A percentile compares a stretch with the other conserved stretches of the same genome.
Conservation (phyloP, 768 basidiomycete genomes). For the Lactarius trivialis region DNA sequence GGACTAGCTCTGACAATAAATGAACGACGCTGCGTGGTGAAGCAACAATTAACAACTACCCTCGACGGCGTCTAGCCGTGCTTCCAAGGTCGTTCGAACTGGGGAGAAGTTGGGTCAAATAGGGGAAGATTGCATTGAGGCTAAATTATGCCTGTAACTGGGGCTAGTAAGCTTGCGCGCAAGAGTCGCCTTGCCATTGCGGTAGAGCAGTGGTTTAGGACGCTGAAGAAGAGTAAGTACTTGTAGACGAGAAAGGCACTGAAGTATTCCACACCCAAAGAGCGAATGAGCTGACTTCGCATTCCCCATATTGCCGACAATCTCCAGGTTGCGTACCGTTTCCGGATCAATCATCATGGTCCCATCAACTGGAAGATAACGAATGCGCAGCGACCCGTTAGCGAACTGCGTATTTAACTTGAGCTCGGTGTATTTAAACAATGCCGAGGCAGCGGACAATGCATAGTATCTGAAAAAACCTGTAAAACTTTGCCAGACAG, state of each 20-base stretch:
- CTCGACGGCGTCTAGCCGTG: conserved; percentile 82
- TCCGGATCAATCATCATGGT: conserved; percentile 94
- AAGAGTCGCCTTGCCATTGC: conserved; percentile 85
- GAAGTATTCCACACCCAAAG: conserved; percentile 51
- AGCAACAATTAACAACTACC: conserved; percentile 35
- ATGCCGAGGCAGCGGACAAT: conserved; percentile 74
- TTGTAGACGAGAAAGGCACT: background rate
- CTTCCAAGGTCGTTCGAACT: conserved; percentile 64
- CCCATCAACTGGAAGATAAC: conserved; percentile 76
- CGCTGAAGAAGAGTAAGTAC: conserved; percentile 33
- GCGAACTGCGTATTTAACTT: conserved; percentile 68
- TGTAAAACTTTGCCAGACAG: background rate
- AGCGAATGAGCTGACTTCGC: conserved; percentile 70
- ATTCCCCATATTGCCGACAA: conserved; percentile 67
- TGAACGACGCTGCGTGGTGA: conserved; percentile 1
- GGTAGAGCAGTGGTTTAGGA: conserved; percentile 77
- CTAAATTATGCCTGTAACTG: conserved; percentile 53
- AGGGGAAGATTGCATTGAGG: background rate
- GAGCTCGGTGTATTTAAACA: conserved; percentile 79
- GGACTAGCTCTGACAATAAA: conserved; percentile 54
- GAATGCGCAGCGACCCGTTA: conserved; percentile 60
- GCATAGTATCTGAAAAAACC: conserved; percentile 66
- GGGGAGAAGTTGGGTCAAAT: background rate
- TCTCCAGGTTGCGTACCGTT: conserved; percentile 81
- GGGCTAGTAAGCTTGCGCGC: conserved; percentile 74